A percentile compares a stretch with the other conserved stretches of the same genome.
These are phyloP conservation scores for Coprinopsis marcescibilis DNA, from an alignment of 768 basidiomycete genomes.

Conservation along the genomic window DNA sequence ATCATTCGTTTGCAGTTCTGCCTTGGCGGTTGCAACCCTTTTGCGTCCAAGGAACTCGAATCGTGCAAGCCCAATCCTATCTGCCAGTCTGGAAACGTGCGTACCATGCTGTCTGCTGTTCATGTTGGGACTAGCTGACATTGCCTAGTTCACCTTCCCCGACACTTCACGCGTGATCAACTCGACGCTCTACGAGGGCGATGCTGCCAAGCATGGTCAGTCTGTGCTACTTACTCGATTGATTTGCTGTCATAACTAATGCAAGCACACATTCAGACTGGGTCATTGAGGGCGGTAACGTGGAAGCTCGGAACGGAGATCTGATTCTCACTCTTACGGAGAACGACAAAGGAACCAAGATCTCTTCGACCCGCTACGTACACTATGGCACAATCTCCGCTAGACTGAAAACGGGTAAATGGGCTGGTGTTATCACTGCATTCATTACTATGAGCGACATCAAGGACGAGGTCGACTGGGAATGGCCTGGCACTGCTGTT, in stretches of 20 bases:
- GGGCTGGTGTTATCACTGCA: slow-evolving; percentile 78
- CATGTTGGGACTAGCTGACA: background rate
- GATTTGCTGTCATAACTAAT: background rate
- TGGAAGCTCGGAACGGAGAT: slow-evolving; percentile 62
- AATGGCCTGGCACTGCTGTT: slow-evolving; percentile 63
- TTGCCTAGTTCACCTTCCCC: slow-evolving; percentile 49
- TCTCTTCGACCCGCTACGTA: slow-evolving; percentile 76
- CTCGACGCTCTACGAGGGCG: slow-evolving; percentile 45
- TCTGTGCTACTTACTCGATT: background rate
- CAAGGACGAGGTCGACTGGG: slow-evolving; percentile 87
- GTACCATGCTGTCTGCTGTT: slow-evolving; percentile 14
- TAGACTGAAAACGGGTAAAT: slow-evolving; percentile 66
- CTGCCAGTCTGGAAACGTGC: slow-evolving; percentile 44
- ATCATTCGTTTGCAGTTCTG: slow-evolving; percentile 49
- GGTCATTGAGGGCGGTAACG: slow-evolving; percentile 60
- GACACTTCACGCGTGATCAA: slow-evolving; percentile 69
- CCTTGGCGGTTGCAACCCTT: slow-evolving; percentile 82
- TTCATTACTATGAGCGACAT: slow-evolving; percentile 82
- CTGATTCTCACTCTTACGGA: slow-evolving; percentile 65
- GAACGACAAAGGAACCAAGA: slow-evolving; percentile 66
- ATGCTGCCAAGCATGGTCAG: background rate
- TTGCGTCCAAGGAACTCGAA: slow-evolving; percentile 52
- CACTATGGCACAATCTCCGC: slow-evolving; percentile 77
- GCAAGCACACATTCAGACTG: slow-evolving; percentile 45
- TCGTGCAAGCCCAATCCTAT: slow-evolving; percentile 72